These are phyloP conservation scores for Pleurozium schreberi DNA, from an alignment of 225 moss, liverwort and hornwort species.

Conservation along the genomic window DNA sequence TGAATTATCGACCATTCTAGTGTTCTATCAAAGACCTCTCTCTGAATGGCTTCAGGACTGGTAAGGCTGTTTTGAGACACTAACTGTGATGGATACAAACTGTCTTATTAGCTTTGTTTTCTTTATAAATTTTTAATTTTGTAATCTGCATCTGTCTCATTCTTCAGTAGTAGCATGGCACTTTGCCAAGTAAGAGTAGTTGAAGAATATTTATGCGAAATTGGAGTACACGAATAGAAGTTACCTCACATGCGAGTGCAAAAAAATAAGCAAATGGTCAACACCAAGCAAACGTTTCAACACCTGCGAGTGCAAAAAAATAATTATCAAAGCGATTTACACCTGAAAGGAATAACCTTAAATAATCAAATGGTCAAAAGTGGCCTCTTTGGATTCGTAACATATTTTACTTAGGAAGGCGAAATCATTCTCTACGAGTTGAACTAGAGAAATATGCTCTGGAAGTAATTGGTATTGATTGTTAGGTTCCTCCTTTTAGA, in stretches of 20 bases:
- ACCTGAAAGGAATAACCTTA: too few relatives aligned
- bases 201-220: neutral
- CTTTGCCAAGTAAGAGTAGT: neutral
- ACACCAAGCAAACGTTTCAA: too few relatives aligned
- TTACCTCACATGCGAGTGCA: too few relatives aligned
- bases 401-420: neutral
- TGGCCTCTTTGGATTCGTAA: neutral
- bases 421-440: neutral
- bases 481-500: neutral
- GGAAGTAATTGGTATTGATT: neutral
- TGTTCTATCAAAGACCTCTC: constrained; percentile 28
- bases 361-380: neutral
- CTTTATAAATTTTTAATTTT: neutral
- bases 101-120: neutral
- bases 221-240: neutral
- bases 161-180: neutral
- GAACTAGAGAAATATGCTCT: neutral
- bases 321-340: too few relatives aligned
- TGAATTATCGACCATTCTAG: neutral
- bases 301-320: too few relatives aligned
- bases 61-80: neutral
- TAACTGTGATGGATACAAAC: neutral
- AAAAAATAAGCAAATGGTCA: too few relatives aligned
- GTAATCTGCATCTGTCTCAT: neutral
- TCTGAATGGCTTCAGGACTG: constrained; percentile 19